phyloP scores from a whole-genome alignment of 1,284 basidiomycete species.

The Garcileccinum viscosum region DNA sequence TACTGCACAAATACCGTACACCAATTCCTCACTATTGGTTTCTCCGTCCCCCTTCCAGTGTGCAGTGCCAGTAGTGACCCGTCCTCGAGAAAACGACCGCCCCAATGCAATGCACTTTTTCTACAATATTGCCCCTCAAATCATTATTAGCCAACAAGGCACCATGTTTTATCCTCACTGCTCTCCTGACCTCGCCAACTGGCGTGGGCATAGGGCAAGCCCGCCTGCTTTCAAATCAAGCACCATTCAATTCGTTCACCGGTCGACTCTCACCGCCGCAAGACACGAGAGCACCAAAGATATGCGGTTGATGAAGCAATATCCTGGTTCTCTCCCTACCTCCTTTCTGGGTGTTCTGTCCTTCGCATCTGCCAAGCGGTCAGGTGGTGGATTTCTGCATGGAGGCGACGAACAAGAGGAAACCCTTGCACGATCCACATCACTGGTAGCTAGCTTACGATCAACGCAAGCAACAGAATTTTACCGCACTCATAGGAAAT shows the following conservation, averaged over 20 bases:
- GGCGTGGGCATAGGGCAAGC: conserved; percentile 32
- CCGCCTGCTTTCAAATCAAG: conserved; percentile 9
- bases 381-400: conserved; percentile 52
- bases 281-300: conserved; percentile 29
- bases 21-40: conserved; percentile 25
- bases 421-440: conserved; percentile 49
- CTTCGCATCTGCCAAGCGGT: conserved; percentile 52
- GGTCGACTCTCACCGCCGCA: conserved; percentile 43
- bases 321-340: conserved; percentile 28
- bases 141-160: conserved; percentile 44
- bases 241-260: conserved; percentile 35
- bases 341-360: conserved; percentile 51
- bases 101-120: conserved; percentile 17
- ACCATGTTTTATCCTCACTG: conserved; percentile 50
- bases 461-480: conserved; percentile 47
- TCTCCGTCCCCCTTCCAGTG: conserved; percentile 28
- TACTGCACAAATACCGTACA: conserved; percentile 43
- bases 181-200: conserved; percentile 43
- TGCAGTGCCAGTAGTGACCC: conserved; percentile 10
- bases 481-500: conserved; percentile 49
- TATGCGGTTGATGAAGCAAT: conserved; percentile 23
- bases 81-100: conserved; percentile 8
- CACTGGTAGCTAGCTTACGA: conserved; percentile 50
- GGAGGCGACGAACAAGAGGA: conserved; percentile 58
- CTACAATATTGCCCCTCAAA: conserved; percentile 47